Evolutionary conservation across 331 rosid genomes (phyloP), one percentile per base, ranked within the genome.

Genomic region (Rhamnella rubrinervis): DNA sequence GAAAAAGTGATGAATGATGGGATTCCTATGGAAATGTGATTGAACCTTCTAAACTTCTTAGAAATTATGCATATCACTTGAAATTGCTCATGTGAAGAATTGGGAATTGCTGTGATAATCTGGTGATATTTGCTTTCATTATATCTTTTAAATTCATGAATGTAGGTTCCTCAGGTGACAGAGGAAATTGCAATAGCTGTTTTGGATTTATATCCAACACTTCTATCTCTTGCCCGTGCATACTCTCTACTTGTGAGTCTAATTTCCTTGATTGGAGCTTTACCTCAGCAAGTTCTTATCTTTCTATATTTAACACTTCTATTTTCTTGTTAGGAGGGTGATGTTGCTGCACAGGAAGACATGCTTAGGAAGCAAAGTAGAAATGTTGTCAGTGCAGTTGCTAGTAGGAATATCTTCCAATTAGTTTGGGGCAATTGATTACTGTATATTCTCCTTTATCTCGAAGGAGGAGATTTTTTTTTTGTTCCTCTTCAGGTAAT

Each of bases 161-260:
- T 84, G 77, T 86, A 93, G 98, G 96, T 89, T 20, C 91, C 96
- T 47, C 97, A 90, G 73, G 96, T 93, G 61, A 93, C 98, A 17
- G 98, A 93, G 85, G 98, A 87, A 76, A 78, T 87, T 80, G 98
- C 98, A 63, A 67, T 90, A 79, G 83, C 92, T 55, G 96, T 91
- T 79, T 74, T 89, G 85, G 96, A 91, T 76, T 53, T 91, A 81
- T 88, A 87, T 72, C 96, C 97, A 2, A 93, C 98, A n/a, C 81
- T 87, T 79, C 44, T 85, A 65, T 87, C 92, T 63, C 96, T 93
- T 67, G 92, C 92, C 19, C 71, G 59, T 66, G 95, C 89, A 61
- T 93, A 93, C 83, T 81, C 87, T 46, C 67, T 67, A 63, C 91
- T 87, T 28, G 97, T 88, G 65, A 88, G 92, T 76, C 75, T 55